Conservation (phyloP, 1,284 basidiomycete species). For the Moesziomyces parantarcticus region DNA sequence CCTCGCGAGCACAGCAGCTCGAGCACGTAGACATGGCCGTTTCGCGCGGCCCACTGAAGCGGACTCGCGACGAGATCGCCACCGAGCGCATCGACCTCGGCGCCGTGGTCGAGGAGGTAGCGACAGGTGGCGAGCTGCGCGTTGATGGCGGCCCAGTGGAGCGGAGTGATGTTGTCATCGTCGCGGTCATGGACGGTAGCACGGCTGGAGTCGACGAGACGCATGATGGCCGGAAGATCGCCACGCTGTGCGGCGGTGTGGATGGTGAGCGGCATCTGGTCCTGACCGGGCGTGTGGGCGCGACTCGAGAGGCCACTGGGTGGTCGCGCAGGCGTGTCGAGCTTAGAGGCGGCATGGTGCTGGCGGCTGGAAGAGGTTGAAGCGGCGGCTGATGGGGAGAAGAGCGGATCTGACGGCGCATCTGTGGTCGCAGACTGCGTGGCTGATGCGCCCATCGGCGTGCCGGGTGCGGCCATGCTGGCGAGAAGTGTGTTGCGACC, state of each 20-base stretch:
- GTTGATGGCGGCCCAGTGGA: conserved; percentile 98
- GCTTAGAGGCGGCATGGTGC: conserved; percentile 7
- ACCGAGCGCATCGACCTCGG: conserved; percentile 91
- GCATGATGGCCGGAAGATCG: conserved; percentile 77
- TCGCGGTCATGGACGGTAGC: conserved; percentile 84
- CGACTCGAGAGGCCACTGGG: conserved; percentile 19
- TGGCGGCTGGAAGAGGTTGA: conserved; percentile 6
- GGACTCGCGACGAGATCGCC: conserved; percentile 96
- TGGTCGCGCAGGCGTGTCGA: conserved; percentile 14
- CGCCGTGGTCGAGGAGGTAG: conserved; percentile 84
- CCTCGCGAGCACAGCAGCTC: conserved; percentile 87
- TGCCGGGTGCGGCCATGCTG: conserved; percentile 45
- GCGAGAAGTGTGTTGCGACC: background rate
- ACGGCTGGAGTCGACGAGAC: conserved; percentile 78
- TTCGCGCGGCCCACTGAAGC: conserved; percentile 95
- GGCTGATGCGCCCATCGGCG: conserved; percentile 16
- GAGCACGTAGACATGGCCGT: conserved; percentile 93
- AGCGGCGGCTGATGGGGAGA: conserved; percentile 2
- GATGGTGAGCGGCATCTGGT: conserved; percentile 71
- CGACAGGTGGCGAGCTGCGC: conserved; percentile 73
- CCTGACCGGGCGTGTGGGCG: conserved; percentile 36
- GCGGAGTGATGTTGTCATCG: conserved; percentile 88
- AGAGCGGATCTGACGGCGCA: conserved; percentile 22
- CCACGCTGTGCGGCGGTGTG: conserved; percentile 89
- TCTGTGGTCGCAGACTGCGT: conserved; percentile 21